Base-by-base conservation (phyloP, 148 eudicot species). In the Nepenthes gracilis region DNA sequence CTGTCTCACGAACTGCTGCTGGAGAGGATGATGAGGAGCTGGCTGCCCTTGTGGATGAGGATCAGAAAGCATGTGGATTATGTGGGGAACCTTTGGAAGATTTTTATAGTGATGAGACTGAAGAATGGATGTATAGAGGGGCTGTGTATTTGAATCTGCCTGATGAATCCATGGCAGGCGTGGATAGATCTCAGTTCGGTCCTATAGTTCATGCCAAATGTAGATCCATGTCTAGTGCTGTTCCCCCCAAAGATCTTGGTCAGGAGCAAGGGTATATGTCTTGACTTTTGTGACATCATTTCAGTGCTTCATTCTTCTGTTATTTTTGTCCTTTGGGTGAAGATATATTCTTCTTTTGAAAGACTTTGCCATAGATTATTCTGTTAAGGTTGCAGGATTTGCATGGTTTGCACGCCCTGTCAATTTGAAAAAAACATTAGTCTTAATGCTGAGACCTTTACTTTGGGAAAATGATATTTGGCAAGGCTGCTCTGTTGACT, bases 111-210 rank as follows among this genome's bases (percentile, higher is more conserved):
- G 96, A 88, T 53, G 95, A 93, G 75, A 81, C 82, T 33, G 96
- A 93, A 47, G 96, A 88, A 75, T 93, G 98, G 98, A 93, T 88
- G 98, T 88, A 93, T 55, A 86, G 76, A 73, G 98, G 96, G 45
- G 89, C 98, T 51, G 89, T 86, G n/a, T 93, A 88, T 70, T 74
- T 82, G 86, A 83, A 88, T 80, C 82, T 78, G 65, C 81, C 88
- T 32, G 43, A 13, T 75, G 90, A 83, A 52, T 70, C 77, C 59
- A 65, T 78, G 5, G 67, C 68, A 33, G 88, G 85, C 61, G 67
- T 82, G 79, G 86, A 92, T 57, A 83, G 77, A 71, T 85, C 96
- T 35, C 79, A 70, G 74, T 81, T 88, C 67, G 99, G 99, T 64
- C 92, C 96, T 54, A 93, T 93, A 57, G 86, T 93, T 47, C 99